Percentiles rank a stretch among this genome's conserved stretches.
Conservation (phyloP, 208 protist genomes). For the Acanthamoeba lenticulata region DNA sequence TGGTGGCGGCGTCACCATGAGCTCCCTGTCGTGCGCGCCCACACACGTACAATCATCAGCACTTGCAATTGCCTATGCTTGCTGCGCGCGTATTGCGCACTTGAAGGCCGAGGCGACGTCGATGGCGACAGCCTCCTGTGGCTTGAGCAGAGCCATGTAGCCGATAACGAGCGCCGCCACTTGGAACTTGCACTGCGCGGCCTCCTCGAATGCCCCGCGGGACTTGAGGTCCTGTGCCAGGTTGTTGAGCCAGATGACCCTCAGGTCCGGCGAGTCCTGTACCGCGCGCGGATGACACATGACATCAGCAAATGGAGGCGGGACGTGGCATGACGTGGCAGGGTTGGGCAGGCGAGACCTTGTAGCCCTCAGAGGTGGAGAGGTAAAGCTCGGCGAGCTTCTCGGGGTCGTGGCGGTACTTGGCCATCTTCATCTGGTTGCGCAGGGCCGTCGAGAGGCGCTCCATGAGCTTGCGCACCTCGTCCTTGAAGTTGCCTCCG, state of each 20-base stretch:
- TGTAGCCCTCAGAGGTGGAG: background rate
- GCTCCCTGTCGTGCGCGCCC: background rate
- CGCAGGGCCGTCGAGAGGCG: conserved; percentile 28
- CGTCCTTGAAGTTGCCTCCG: conserved; percentile 3
- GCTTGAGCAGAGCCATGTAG: conserved; percentile 45
- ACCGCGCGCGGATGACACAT: background rate
- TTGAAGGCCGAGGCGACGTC: background rate
- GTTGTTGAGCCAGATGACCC: conserved; percentile 79
- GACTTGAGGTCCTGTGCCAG: conserved; percentile 69
- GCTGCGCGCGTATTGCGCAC: background rate
- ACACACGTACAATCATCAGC: too few relatives aligned
- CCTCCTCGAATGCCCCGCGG: background rate
- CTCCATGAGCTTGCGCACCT: conserved; percentile 36
- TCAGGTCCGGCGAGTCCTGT: conserved; percentile 79
- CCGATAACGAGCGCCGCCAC: conserved; percentile 17
- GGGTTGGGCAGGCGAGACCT: background rate
- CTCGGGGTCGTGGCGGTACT: conserved; percentile 53
- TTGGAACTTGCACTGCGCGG: conserved; percentile 53
- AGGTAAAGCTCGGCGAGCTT: conserved; percentile 42
- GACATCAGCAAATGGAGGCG: background rate
- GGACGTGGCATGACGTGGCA: too few relatives aligned
- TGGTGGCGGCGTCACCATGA: background rate
- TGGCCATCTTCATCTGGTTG: conserved; percentile 34
- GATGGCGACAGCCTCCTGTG: background rate
- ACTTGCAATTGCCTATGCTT: background rate